Conservation (phyloP, 2,329 filamentous ascomycete species). For the Phoma sp. region DNA sequence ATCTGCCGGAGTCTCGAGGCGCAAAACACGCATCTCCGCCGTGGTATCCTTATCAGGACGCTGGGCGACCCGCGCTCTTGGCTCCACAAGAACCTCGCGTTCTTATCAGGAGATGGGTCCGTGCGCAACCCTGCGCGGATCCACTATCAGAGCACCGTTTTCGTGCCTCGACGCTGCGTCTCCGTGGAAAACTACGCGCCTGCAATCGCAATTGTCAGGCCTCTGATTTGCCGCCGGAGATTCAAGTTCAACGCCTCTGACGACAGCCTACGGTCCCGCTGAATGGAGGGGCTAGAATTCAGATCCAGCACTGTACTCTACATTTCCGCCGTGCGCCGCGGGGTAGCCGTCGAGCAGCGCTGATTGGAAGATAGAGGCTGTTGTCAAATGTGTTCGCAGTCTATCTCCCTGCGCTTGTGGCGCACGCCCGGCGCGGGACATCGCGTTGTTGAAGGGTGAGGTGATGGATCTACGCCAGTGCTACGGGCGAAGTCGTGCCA, state of each 20-base stretch:
- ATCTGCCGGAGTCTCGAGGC: background rate
- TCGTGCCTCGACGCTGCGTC: background rate
- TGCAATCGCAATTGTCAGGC: slow-evolving; percentile 1
- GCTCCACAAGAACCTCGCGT: slow-evolving; percentile 18
- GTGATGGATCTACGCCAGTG: background rate
- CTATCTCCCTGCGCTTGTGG: slow-evolving; percentile 6
- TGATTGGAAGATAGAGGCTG: slow-evolving; percentile 15
- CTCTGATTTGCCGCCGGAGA: slow-evolving; percentile 17
- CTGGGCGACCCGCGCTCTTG: slow-evolving; percentile 18
- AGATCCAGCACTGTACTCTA: background rate
- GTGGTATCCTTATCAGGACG: slow-evolving; percentile 20
- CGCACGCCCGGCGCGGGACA: slow-evolving; percentile 7
- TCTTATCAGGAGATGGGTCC: slow-evolving; percentile 33
- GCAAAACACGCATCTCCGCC: slow-evolving; percentile 4
- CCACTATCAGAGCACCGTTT: slow-evolving; percentile 3
- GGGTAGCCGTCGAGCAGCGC: background rate
- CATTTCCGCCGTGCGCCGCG: slow-evolving; percentile 32
- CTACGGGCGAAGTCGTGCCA: slow-evolving; percentile 19
- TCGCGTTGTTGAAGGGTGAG: slow-evolving; percentile 2
- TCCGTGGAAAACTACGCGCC: slow-evolving; percentile 11
- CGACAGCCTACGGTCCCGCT: slow-evolving; percentile 4
- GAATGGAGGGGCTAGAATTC: slow-evolving; percentile 1
- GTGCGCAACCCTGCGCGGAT: too few species aligned
- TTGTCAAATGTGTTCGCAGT: background rate
- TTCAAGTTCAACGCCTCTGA: slow-evolving; percentile 15